Evolutionary conservation across 192 early-diverging fungal species (phyloP).

Genomic region (Umbelopsis isabellina): DNA sequence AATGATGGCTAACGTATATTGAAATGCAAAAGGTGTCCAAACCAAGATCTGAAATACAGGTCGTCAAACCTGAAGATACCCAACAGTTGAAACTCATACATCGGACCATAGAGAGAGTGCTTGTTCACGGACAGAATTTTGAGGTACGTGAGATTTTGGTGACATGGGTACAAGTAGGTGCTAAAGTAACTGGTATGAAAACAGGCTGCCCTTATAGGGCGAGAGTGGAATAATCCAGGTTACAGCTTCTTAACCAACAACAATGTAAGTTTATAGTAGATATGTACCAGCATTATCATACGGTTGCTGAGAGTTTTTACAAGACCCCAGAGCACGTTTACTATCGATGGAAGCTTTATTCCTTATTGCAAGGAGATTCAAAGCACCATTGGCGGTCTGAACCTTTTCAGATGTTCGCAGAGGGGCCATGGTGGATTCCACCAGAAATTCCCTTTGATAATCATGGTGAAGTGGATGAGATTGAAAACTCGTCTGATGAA

Average conservation of each 20-base stretch:
- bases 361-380: constrained; percentile 83
- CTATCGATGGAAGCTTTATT: constrained; percentile 93
- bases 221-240: constrained; percentile 62
- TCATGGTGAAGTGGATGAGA: constrained; percentile 37
- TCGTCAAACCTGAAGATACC: constrained; percentile 60
- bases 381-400: constrained; percentile 70
- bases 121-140: constrained; percentile 75
- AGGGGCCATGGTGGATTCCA: constrained; percentile 85
- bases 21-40: constrained; percentile 25
- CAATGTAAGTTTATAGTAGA: constrained; percentile 49
- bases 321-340: constrained; percentile 80
- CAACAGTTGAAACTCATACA: constrained; percentile 71
- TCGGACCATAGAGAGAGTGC: constrained; percentile 80
- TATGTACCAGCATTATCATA: not conserved
- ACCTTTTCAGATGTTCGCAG: constrained; percentile 88
- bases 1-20: constrained; percentile 28
- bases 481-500: constrained; percentile 50
- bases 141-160: constrained; percentile 38
- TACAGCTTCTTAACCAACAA: constrained; percentile 78
- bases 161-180: not conserved
- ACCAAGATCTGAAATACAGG: constrained; percentile 68
- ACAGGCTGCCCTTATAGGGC: constrained; percentile 63
- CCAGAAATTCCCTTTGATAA: constrained; percentile 74
- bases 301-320: constrained; percentile 1
- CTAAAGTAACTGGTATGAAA: not conserved